Evolutionary conservation across 73 alveolate genomes (phyloP).

Genomic region (Paramecium primaurelia): DNA sequence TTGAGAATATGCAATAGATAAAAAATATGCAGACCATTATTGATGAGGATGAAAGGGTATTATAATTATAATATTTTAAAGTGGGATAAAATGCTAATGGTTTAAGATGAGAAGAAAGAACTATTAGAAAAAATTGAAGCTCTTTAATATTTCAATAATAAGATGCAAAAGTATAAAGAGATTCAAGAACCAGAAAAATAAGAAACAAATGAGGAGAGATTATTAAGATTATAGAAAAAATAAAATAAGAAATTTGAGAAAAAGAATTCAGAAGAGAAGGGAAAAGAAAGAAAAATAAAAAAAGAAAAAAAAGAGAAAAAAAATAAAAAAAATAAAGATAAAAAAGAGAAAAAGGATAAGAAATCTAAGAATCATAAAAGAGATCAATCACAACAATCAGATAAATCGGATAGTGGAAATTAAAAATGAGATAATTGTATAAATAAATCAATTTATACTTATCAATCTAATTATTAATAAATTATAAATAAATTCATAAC

Average conservation of each 20-base stretch:
- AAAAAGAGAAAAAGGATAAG: neutral
- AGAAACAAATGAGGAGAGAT: neutral
- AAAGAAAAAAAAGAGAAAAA: neutral
- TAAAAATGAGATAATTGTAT: neutral
- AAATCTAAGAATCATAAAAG: neutral
- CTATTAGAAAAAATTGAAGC: conserved; percentile 65
- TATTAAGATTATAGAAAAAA: neutral
- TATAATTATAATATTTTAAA: neutral
- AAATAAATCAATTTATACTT: neutral
- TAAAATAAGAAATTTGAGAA: neutral
- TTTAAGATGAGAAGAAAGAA: conserved; percentile 71
- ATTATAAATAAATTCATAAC: neutral
- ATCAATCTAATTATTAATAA: neutral
- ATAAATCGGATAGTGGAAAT: neutral
- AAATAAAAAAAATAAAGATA: neutral
- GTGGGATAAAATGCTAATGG: conserved; percentile 90
- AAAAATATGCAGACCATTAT: conserved; percentile 3
- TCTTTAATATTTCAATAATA: neutral
- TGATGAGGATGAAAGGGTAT: conserved; percentile 65
- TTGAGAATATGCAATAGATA: conserved; percentile 42
- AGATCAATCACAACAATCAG: neutral
- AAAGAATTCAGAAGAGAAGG: neutral
- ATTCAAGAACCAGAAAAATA: neutral
- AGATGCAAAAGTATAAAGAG: neutral
- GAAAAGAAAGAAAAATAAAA: neutral